phyloP scores from a whole-genome alignment of 2,329 filamentous ascomycete species.

The Setomelanomma holmii region DNA sequence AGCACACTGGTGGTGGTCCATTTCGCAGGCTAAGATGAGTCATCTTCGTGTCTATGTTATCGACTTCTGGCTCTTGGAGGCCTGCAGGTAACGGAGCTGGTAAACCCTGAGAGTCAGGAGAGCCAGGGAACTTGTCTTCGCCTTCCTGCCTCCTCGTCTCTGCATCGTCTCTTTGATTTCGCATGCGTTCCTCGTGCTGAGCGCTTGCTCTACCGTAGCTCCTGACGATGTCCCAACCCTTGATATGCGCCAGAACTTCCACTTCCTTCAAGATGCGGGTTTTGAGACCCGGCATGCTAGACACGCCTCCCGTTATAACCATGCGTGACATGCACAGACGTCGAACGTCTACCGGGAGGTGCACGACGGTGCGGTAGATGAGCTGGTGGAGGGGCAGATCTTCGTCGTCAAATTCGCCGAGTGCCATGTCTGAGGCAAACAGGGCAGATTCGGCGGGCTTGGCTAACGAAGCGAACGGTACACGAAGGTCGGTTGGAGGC shows the following conservation, averaged over 20 bases:
- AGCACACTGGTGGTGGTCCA: constrained; percentile 41
- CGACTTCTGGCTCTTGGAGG: constrained; percentile 57
- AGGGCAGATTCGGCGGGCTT: constrained; percentile 78
- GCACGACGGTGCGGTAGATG: constrained; percentile 76
- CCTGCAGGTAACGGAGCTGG: constrained; percentile 43
- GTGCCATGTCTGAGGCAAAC: constrained; percentile 65
- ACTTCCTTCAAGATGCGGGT: constrained; percentile 79
- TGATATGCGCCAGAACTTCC: constrained; percentile 66
- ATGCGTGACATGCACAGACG: constrained; percentile 88
- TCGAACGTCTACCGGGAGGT: constrained; percentile 81
- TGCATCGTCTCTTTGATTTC: constrained; percentile 28
- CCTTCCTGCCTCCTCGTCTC: constrained; percentile 29
- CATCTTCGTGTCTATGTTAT: constrained; percentile 67
- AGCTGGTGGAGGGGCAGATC: constrained; percentile 80
- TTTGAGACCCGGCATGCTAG: constrained; percentile 80
- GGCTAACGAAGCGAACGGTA: constrained; percentile 75
- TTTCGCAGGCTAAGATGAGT: constrained; percentile 57
- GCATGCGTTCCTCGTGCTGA: constrained; percentile 36
- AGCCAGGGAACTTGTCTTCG: constrained; percentile 30
- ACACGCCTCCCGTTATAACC: constrained; percentile 82
- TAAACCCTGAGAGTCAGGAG: constrained; percentile 16
- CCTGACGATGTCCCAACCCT: constrained; percentile 79
- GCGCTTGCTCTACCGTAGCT: constrained; percentile 68
- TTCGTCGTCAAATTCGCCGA: constrained; percentile 78
- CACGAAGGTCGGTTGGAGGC: constrained; percentile 61